These are phyloP conservation scores for Pythium pyrilobum DNA, from an alignment of 352 stramenopile genomes.

Conservation along the genomic window DNA sequence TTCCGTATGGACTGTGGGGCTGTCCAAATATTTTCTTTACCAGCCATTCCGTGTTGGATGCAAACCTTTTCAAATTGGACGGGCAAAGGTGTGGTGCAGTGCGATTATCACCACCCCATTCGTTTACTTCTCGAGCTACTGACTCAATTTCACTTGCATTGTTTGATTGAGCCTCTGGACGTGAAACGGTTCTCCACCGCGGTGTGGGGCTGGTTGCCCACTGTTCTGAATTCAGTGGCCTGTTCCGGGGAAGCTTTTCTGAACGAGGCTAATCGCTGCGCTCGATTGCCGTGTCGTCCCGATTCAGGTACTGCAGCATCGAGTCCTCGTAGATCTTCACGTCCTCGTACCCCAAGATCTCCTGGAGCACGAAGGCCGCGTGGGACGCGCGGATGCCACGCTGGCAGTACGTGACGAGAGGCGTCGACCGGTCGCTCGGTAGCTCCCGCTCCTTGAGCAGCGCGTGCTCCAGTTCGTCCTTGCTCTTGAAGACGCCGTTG, in stretches of 20 bases:
- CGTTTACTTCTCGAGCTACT: too few relatives aligned
- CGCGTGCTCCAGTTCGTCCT: slow-evolving; percentile 42
- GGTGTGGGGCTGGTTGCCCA: too few relatives aligned
- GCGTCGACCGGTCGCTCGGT: slow-evolving; percentile 29
- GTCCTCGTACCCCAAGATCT: slow-evolving; percentile 42
- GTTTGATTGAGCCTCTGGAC: too few relatives aligned
- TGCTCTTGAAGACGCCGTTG: slow-evolving; percentile 58
- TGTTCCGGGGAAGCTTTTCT: too few relatives aligned
- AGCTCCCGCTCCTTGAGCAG: slow-evolving; percentile 34
- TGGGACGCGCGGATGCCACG: slow-evolving; percentile 61
- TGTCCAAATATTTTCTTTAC: too few relatives aligned
- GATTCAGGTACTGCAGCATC: slow-evolving; percentile 79
- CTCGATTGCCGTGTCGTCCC: slow-evolving; percentile 50
- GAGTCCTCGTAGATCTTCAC: slow-evolving; percentile 72
- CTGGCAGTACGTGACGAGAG: slow-evolving; percentile 75
- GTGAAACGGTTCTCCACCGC: too few relatives aligned
- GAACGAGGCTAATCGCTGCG: slow-evolving; percentile 14
- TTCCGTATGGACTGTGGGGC: too few relatives aligned
- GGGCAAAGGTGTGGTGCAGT: too few relatives aligned
- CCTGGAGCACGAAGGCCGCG: slow-evolving; percentile 62
- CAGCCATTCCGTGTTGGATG: too few relatives aligned
- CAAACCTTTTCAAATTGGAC: too few relatives aligned
- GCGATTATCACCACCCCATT: too few relatives aligned
- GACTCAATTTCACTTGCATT: too few relatives aligned
- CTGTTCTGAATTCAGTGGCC: neutral